A percentile compares a stretch with the other conserved stretches of the same genome.
These are phyloP conservation scores for Hortiboletus campestris DNA, from an alignment of 768 basidiomycete species.

Conservation along the genomic window DNA sequence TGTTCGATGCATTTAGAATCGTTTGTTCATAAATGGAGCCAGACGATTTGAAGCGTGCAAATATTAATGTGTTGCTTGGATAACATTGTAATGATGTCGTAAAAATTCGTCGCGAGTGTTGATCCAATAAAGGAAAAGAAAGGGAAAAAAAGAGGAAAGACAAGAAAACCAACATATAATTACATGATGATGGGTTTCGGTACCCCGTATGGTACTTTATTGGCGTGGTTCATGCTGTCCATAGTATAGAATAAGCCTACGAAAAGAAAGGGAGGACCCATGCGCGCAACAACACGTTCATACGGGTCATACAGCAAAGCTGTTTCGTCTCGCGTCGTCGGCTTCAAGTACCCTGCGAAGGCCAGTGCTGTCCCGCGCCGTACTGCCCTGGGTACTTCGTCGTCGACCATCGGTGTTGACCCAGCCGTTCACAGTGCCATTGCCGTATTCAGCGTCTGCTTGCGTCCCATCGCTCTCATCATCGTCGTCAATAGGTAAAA, in stretches of 20 bases:
- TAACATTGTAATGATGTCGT: conserved; percentile 29
- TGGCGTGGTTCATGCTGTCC: conserved; percentile 23
- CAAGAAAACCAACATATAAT: conserved; percentile 21
- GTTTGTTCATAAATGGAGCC: not conserved
- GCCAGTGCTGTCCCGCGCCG: conserved; percentile 21
- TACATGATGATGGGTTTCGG: conserved; percentile 25
- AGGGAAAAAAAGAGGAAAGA: not conserved
- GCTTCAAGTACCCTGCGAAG: conserved; percentile 37
- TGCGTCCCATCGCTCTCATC: conserved; percentile 68
- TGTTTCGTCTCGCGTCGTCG: conserved; percentile 62
- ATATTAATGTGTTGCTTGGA: conserved; percentile 19
- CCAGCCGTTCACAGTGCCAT: conserved; percentile 41
- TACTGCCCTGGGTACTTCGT: conserved; percentile 34
- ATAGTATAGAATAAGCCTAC: conserved; percentile 39
- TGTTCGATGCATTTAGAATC: not conserved
- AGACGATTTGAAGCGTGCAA: not conserved
- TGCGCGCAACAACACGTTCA: conserved; percentile 18
- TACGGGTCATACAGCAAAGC: conserved; percentile 56
- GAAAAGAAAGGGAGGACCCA: conserved; percentile 7
- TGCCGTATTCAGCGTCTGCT: conserved; percentile 64
- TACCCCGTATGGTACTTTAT: conserved; percentile 24
- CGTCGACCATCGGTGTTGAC: conserved; percentile 57
- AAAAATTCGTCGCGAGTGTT: conserved; percentile 20
- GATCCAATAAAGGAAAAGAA: conserved; percentile 4
- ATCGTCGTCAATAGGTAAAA: conserved; percentile 45